phyloP scores from a whole-genome alignment of 768 basidiomycete species.

The Porphyrellus cyaneotinctus region DNA sequence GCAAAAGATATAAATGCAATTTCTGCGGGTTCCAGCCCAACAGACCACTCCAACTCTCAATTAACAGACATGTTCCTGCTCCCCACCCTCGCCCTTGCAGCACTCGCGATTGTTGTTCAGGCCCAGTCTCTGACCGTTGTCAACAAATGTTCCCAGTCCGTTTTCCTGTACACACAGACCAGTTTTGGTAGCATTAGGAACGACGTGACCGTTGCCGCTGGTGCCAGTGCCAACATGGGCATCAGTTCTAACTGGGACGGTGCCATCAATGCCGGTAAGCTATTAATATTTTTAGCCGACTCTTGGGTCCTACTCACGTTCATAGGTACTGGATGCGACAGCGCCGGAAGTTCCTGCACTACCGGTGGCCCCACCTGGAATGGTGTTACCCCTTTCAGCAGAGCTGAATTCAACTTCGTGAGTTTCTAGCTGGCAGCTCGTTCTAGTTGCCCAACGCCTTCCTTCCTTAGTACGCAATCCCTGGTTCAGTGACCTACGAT shows the following conservation, averaged over 20 bases:
- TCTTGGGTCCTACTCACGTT: conserved; percentile 3
- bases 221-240: conserved; percentile 24
- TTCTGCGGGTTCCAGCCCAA: conserved; percentile 1
- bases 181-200: conserved; percentile 28
- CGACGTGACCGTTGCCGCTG: conserved; percentile 24
- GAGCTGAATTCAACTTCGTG: conserved; percentile 33
- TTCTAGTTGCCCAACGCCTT: neutral
- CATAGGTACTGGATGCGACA: conserved; percentile 27
- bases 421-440: neutral
- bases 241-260: conserved; percentile 33
- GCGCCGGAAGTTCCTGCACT: conserved; percentile 21
- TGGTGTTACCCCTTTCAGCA: conserved; percentile 30
- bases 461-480: conserved; percentile 17
- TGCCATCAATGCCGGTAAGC: conserved; percentile 29
- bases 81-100: conserved; percentile 18
- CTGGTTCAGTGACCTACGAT: conserved; percentile 30
- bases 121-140: conserved; percentile 30
- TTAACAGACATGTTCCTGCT: conserved; percentile 18
- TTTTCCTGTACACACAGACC: conserved; percentile 30
- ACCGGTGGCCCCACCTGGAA: conserved; percentile 31
- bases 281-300: neutral
- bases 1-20: conserved; percentile 15
- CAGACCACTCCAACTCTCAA: neutral
- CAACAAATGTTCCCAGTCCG: conserved; percentile 25
- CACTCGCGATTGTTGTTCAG: conserved; percentile 16